Base-by-base conservation (phyloP, 139 green algal species). In the Chlorella ohadii region DNA sequence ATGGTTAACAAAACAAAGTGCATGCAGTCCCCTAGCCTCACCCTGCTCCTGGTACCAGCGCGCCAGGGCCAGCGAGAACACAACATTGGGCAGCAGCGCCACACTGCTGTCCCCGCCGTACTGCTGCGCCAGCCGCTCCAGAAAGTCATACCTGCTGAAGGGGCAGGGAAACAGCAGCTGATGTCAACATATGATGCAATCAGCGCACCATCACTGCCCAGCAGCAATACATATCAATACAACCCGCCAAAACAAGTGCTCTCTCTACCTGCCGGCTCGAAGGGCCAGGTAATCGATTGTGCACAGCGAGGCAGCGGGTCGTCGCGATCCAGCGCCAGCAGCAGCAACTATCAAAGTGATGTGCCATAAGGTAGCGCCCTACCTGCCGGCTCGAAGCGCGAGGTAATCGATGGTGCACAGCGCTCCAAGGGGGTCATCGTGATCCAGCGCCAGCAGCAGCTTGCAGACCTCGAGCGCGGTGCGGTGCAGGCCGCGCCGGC, bases 281-380 rank as follows among this genome's bases (percentile, higher is more conserved):
- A 98, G 87, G 4, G 95, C 94, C 68, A 97, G 89, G 88, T 98
- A 99, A 87, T 99, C 96, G 17, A 98, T 90, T 83, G 90, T 89
- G 51, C 88, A 90, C 7, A 96, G 89, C 34, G 79, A 91, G 13
- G 96, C 96, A 93, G 57, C 0, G 96, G 96, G 81, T 99, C 96
- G 28, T 92, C 87, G 4, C 87, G 85, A 78, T 98, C 92, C 63
- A 99, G 84, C 22, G 87, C n/a, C n/a, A n/a, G n/a, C n/a, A n/a
- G n/a, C n/a, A n/a, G n/a, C n/a, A n/a, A n/a, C n/a, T n/a, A n/a
- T n/a, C n/a, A n/a, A n/a, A n/a, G n/a, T n/a, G n/a, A n/a, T n/a
- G n/a, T n/a, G n/a, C n/a, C n/a, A n/a, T n/a, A n/a, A n/a, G n/a
- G n/a, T n/a, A n/a, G n/a, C n/a, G n/a, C n/a, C 51, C 12, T 34